Base-by-base conservation (phyloP, 768 basidiomycete species). In the Boletus sp. region DNA sequence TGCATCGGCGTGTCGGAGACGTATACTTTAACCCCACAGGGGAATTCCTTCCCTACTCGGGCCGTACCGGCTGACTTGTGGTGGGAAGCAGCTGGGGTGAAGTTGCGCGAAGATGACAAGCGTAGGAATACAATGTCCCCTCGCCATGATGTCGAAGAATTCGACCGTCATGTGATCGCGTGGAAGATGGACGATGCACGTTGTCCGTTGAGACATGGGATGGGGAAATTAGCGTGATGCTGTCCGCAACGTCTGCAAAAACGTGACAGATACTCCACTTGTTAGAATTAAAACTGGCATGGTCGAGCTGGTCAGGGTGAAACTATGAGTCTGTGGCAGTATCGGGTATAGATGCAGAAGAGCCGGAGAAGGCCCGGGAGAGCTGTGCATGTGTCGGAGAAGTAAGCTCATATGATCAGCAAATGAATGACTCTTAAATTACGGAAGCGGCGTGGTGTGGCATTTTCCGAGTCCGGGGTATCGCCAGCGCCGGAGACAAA, bases 401-500 rank as follows among this genome's bases (percentile, higher is more conserved):
- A 15, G 30, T 20, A 24, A n/a, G 20, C 33, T 37, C 17, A 33
- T 18, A 37, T 39, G 57, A 44, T 54, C 55, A 42, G 9, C 29
- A 44, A n/a, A 50, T 32, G 41, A 46, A 56, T 57, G 46, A 35
- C 7, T 20, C 7, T 11, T n/a, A n/a, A n/a, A n/a, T 51, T 52
- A 52, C 29, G 52, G 24, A 42, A 30, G 18, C 28, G 44, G 51
- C 40, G 60, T 52, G 54, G 52, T 37, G 32, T 61, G 72, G 71
- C 30, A 68, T 36, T 65, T 55, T 8, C 72, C 72, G 72, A 37
- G 48, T 68, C 59, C 71, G 71, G 71, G 71, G 70, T 45, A 60
- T 67, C 52, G 48, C 54, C 68, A 70, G 65, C 64, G 59, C 71
- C 71, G 71, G 70, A 67, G 47, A 62, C 67, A 71, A 62, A 64